A percentile compares a stretch with the other conserved stretches of the same genome.
These are phyloP conservation scores for Malus domestica DNA, from an alignment of 306 rosid species.

Conservation along the genomic window DNA sequence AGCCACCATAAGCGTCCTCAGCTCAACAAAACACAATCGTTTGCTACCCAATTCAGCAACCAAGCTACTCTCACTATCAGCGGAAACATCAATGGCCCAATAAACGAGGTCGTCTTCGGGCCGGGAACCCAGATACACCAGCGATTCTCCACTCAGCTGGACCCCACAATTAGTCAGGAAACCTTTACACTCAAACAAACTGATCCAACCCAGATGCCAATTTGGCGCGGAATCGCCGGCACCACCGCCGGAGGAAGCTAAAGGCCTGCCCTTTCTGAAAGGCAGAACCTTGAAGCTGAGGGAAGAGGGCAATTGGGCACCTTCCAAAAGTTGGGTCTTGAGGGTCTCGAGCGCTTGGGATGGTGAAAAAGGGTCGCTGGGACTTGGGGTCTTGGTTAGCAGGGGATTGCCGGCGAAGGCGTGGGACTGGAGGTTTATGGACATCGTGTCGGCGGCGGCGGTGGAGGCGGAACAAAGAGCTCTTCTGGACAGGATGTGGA, in stretches of 20 bases:
- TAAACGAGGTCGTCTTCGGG: slow-evolving; percentile 51
- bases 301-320: slow-evolving; percentile 29
- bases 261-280: slow-evolving; percentile 57
- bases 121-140: slow-evolving; percentile 67
- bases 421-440: slow-evolving; percentile 39
- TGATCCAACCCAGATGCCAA: slow-evolving; percentile 80
- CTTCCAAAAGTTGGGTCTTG: slow-evolving; percentile 35
- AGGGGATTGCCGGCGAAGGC: slow-evolving; percentile 69
- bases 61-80: slow-evolving; percentile 25
- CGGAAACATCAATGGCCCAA: slow-evolving; percentile 78
- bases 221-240: slow-evolving; percentile 25
- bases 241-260: slow-evolving; percentile 41
- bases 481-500: slow-evolving; percentile 5
- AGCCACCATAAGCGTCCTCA: slow-evolving; percentile 84
- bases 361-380: slow-evolving; percentile 44
- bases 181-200: slow-evolving; percentile 40
- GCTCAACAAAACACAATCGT: slow-evolving; percentile 57
- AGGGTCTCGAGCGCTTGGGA: slow-evolving; percentile 55
- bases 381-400: slow-evolving; percentile 40
- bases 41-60: slow-evolving; percentile 34
- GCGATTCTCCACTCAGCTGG: slow-evolving; percentile 41
- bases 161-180: slow-evolving; percentile 35
- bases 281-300: slow-evolving; percentile 65
- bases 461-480: slow-evolving; percentile 2
- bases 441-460: slow-evolving; percentile 31